Evolutionary conservation across 1,284 basidiomycete genomes (phyloP).

Genomic region (Tilletia caries): DNA sequence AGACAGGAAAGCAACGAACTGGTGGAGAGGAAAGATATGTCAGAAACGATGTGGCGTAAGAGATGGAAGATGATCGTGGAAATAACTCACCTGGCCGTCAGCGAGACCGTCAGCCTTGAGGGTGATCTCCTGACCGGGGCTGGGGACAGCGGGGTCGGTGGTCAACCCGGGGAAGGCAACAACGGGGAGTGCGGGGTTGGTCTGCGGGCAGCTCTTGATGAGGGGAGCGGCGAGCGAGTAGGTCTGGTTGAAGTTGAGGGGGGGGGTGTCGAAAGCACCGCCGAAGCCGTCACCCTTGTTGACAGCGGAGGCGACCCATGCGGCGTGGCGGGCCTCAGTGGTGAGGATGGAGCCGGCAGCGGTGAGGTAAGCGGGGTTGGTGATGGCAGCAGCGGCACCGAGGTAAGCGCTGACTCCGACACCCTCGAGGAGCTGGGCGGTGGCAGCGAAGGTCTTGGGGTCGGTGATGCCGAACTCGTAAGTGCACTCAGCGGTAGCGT

Average conservation of each 20-base stretch:
- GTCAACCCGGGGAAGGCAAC: slow-evolving; percentile 57
- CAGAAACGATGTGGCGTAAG: too few relatives aligned
- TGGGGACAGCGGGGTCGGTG: slow-evolving; percentile 45
- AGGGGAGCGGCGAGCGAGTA: slow-evolving; percentile 55
- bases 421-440: slow-evolving; percentile 63
- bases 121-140: slow-evolving; percentile 43
- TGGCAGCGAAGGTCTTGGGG: slow-evolving; percentile 59
- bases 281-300: slow-evolving; percentile 33
- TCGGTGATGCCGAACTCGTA: slow-evolving; percentile 61
- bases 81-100: slow-evolving; percentile 19
- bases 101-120: slow-evolving; percentile 50
- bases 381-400: slow-evolving; percentile 60
- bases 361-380: slow-evolving; percentile 33
- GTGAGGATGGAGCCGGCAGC: slow-evolving; percentile 43
- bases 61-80: too few relatives aligned
- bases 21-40: slow-evolving; percentile 6
- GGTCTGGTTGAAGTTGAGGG: slow-evolving; percentile 53
- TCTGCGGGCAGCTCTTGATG: slow-evolving; percentile 59
- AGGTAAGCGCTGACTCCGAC: slow-evolving; percentile 62
- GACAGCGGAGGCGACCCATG: slow-evolving; percentile 34
- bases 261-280: slow-evolving; percentile 59
- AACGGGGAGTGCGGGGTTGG: slow-evolving; percentile 58
- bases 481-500: slow-evolving; percentile 61
- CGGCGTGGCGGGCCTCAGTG: slow-evolving; percentile 35
- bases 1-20: slow-evolving; percentile 56